phyloP scores from a whole-genome alignment of 1,284 basidiomycete genomes.

The Naganishia sp. region DNA sequence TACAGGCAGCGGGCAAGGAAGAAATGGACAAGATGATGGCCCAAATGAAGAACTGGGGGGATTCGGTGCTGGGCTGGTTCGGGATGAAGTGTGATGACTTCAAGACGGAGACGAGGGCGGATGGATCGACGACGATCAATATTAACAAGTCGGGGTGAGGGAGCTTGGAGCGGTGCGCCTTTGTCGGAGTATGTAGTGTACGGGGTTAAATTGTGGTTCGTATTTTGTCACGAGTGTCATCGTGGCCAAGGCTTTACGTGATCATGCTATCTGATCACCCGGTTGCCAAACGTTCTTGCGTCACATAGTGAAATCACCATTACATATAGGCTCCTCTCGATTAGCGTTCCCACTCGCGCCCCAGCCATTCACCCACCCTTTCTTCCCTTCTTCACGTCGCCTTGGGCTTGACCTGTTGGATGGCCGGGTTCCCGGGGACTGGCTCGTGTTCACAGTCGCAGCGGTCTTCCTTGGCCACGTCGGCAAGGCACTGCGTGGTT shows the following conservation, averaged over 20 bases:
- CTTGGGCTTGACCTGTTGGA: slow-evolving; percentile 43
- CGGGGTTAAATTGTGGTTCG: not conserved
- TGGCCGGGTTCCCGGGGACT: slow-evolving; percentile 41
- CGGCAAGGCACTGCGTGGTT: slow-evolving; percentile 28
- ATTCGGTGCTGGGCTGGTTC: slow-evolving; percentile 23
- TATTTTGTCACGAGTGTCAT: not conserved
- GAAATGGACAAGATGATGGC: slow-evolving; percentile 24
- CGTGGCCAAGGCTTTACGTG: not conserved
- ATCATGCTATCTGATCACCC: not conserved
- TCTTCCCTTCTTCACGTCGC: not conserved
- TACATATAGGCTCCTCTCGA: not conserved
- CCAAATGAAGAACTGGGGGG: slow-evolving; percentile 25
- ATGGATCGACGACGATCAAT: slow-evolving; percentile 23
- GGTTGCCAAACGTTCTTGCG: not conserved
- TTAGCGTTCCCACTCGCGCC: not conserved
- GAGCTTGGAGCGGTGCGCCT: not conserved
- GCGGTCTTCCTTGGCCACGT: slow-evolving; percentile 43
- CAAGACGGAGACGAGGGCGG: slow-evolving; percentile 23
- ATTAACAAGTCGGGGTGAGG: slow-evolving; percentile 17
- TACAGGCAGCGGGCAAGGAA: slow-evolving; percentile 20
- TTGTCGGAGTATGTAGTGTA: not conserved
- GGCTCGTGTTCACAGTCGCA: slow-evolving; percentile 50
- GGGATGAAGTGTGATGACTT: slow-evolving; percentile 29
- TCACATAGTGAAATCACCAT: not conserved
- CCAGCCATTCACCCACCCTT: not conserved